Evolutionary conservation across 306 rosid species (phyloP), one percentile per base, ranked within the genome.

Genomic region (Benincasa hispida): DNA sequence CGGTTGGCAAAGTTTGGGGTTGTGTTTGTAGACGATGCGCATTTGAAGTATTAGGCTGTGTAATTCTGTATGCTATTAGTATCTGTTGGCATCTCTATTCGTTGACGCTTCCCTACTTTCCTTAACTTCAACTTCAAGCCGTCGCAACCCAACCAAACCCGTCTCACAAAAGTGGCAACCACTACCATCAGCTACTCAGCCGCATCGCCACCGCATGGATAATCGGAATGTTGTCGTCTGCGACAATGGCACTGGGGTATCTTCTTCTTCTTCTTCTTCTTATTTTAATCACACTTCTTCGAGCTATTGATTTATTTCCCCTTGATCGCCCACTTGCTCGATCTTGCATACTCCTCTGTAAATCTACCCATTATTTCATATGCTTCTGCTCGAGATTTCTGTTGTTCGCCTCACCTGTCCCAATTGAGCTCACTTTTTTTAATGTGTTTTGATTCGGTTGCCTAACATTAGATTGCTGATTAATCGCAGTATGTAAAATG

Each of bases 161-260:
- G 21, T 42, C 21, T 66, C 22, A 0, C 11, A 66, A 11, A 66
- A 21, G 73, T 35, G 51, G 32, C 17, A 65, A 8, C 28, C 53
- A 67, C 19, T 11, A 37, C 54, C 28, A 37, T 67, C 74, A 39
- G 30, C 53, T 67, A 21, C 58, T 7, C 22, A 15, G 9, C 73
- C 73, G 5, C 75, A 72, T 62, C 61, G 75, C 70, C 61, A 15
- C 74, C 65, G 0, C 58, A 94, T 94, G 99, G 97, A 90, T 78
- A 92, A 79, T 81, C 85, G 81, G 82, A 92, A 90, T 57, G 90
- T 94, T 79, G 91, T 94, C 87, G 98, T 94, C 70, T 94, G 99
- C 81, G 98, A 94, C 86, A 94, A 94, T 79, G 99, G 99, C 87
- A 94, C 99, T 41, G 99, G 97, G 79, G 96, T 94, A 84, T 67